Evolutionary conservation across 345 rosid species (phyloP), one percentile per base, ranked within the genome.

Genomic region (Gossypium rotundifolium): DNA sequence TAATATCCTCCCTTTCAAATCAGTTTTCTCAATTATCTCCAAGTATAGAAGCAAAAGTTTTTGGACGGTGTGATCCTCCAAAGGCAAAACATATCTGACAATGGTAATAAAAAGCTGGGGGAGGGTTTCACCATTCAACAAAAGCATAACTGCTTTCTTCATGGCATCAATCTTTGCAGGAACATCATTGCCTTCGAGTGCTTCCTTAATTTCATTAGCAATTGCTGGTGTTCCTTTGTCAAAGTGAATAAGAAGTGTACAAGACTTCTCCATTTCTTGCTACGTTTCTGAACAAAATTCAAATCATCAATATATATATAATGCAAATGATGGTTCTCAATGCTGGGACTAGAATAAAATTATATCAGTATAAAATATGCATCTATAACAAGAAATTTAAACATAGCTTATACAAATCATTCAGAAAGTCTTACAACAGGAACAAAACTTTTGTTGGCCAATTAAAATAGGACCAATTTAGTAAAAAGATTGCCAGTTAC

Each of bases 101-200:
- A 94, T 92, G 57, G 97, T 90, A 77, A 94, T 94, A 85, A 94
- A 94, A n/a, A 92, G 95, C 72, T 92, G 97, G 14, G 98, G 95
- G 40, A 94, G 77, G 25, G 94, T 88, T 86, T 94, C 97, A 45
- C 97, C 97, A 78, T 92, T 94, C 66, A 94, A 78, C 80, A 92
- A 79, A 71, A 94, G 92, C 92, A 92, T 94, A 74, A 94, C 81
- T 18, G 97, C 97, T 75, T 90, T 90, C 94, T 86, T 92, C 88
- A 92, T 78, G 48, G 95, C 97, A 2, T 94, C 97, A 17, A 88
- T 77, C 83, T 94, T 94, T 1, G 86, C 86, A 9, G 76, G 8
- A 13, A 83, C 79, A 68, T 92, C 97, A 65, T 79, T 92, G 18
- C 97, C 97, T 82, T 94, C 97, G 1, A 94, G 98, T 42, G 97